Evolutionary conservation across 192 early-diverging fungal genomes (phyloP), one percentile per base, ranked within the genome.

Genomic region (Rhizophagus prolifer): DNA sequence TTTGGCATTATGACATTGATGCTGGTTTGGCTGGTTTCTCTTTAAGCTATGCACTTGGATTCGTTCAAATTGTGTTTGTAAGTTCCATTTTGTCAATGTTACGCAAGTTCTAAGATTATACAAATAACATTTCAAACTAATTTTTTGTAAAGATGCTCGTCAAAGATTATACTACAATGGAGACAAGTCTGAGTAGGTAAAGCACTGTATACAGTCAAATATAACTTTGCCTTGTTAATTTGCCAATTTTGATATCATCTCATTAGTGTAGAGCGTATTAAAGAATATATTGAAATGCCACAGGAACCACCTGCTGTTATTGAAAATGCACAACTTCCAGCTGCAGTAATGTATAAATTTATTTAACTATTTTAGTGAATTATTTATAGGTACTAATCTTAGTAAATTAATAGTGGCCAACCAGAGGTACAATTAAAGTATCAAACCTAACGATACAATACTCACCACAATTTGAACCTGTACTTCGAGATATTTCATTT

Each of bases 21-120:
- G 89, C 94, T 9, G 89, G 94, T 2, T 85, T 93, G 79, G 94
- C 95, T 25, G 97, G 95, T 47, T 89, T 99, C 62, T 86, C 86
- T 44, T 82, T 99, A 34, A 91, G 90, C 60, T 96, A 94, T 70
- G 90, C 95, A 1, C 81, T 94, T 26, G 86, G 88, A 78, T 95
- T 96, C 67, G 80, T 85, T 75, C 81, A 80, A 19, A 74, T 82
- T 58, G 79, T 85, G n/a, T 85, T 81, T 68, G 83, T 84, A 80
- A 79, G 78, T 74, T 58, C 31, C 38, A n/a, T 44, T 44, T n/a
- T 59, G 9, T 9, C 4, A 58, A n/a, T n/a, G n/a, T n/a, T n/a
- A n/a, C n/a, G n/a, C n/a, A n/a, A 10, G 9, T 25, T 23, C 9
- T 21, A 60, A 19, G 1, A 3, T 54, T 50, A 23, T 60, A 5